A percentile compares a stretch with the other conserved stretches of the same genome.
Evolutionary conservation across 1,139 yeast genomes (phyloP).

Genomic region (Sugiyamaella pinicola): DNA sequence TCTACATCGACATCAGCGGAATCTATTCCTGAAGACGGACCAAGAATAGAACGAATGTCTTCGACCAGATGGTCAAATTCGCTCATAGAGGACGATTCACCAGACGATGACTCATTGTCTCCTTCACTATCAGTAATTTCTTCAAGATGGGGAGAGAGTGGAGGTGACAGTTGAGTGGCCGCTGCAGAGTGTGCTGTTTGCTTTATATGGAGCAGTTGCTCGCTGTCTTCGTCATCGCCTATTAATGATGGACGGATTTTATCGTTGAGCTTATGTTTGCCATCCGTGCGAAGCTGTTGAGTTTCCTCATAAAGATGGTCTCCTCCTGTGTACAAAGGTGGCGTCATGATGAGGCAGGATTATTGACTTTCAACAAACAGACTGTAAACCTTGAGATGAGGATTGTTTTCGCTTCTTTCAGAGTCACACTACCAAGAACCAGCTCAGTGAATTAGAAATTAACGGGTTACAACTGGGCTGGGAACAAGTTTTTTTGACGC

Average conservation of each 20-base stretch:
- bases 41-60: slow-evolving; percentile 42
- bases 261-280: neutral
- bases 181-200: too few relatives aligned
- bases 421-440: too few relatives aligned
- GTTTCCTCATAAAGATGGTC: neutral
- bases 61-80: slow-evolving; percentile 40
- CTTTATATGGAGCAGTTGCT: neutral
- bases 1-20: slow-evolving; percentile 58
- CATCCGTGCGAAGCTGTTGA: neutral
- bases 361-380: too few relatives aligned
- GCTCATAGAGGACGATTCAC: neutral
- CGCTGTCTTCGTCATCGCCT: neutral
- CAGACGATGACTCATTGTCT: slow-evolving; percentile 5
- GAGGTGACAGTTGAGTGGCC: neutral
- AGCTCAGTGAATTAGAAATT: too few relatives aligned
- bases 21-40: slow-evolving; percentile 45
- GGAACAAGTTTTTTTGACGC: neutral
- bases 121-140: slow-evolving; percentile 9
- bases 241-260: neutral
- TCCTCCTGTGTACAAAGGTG: neutral
- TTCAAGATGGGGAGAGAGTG: slow-evolving; percentile 3
- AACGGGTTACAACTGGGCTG: too few relatives aligned
- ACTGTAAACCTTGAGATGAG: too few relatives aligned
- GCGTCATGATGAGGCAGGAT: neutral
- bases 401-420: too few relatives aligned